Evolutionary conservation across 2,329 filamentous ascomycete genomes (phyloP), one percentile per base, ranked within the genome.

Genomic region (Elsinoe australis): DNA sequence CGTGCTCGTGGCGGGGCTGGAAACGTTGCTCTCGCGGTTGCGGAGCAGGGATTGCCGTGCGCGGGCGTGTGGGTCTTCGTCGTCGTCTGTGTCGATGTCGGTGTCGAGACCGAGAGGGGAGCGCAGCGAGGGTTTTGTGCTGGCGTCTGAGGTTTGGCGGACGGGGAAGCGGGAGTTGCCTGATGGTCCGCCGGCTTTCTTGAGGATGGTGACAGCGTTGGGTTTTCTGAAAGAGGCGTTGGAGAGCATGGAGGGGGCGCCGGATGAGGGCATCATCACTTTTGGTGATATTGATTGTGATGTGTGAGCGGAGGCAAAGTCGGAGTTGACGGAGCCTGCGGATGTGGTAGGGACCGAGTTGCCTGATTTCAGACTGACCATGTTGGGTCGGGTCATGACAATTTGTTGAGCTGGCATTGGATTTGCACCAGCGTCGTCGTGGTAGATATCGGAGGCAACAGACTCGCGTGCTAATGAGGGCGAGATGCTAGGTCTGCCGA

Each of bases 381-480:
- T 83, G 28, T 87, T 89, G 7, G 92, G 87, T 67, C 92, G 94
- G 54, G 85, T 85, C 52, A 88, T 80, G 62, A 90, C 85, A 51
- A 87, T 85, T 46, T 88, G 92, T 60, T 92, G 87, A 0, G 88
- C 87, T 1, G 89, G 83, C 49, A 83, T 70, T 1, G 72, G 85
- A 62, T 74, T 88, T 57, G 95, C 79, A 46, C 94, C 80, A 12
- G 87, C 88, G 59, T 94, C 87, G 69, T 89, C 90, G 55, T 87
- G 85, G 62, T 95, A 96, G 47, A 95, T 87, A 15, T 90, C 95
- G 1, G 89, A 95, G 3, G 88, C 89, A 54, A 96, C 85, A 61
- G 76, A 80, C 49, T 60, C 67, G 29, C 71, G 64, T 22, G 70
- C 71, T 24, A 74, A 61, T 44, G 68, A 71, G 1, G 71, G 70